Evolutionary conservation across 2,329 filamentous ascomycete species (phyloP).

Genomic region (Metarhizium anisopliae): DNA sequence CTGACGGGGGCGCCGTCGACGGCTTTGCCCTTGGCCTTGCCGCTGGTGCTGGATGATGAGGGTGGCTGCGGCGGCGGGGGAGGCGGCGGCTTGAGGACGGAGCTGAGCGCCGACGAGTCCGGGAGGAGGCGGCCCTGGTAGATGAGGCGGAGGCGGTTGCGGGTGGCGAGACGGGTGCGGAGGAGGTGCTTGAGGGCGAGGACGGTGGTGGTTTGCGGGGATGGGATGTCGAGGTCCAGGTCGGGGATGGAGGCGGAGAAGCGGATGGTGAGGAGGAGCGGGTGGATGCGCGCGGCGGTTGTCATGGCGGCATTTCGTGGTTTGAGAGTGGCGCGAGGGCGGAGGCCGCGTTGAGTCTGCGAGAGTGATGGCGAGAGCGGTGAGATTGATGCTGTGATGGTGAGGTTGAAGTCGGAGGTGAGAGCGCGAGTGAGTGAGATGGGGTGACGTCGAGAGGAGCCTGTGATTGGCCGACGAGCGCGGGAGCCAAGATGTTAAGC

Average conservation of each 20-base stretch:
- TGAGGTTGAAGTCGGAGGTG: neutral
- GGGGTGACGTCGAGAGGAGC: neutral
- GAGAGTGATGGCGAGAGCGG: neutral
- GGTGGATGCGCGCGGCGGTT: constrained; percentile 15
- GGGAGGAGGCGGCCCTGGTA: constrained; percentile 79
- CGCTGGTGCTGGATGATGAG: constrained; percentile 8
- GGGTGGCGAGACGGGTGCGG: constrained; percentile 59
- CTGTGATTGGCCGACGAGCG: neutral
- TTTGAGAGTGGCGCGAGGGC: neutral
- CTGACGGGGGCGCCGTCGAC: constrained; percentile 31
- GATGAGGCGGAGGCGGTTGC: constrained; percentile 76
- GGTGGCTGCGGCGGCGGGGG: constrained; percentile 30
- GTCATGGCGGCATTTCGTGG: constrained; percentile 10
- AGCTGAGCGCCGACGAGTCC: constrained; percentile 59
- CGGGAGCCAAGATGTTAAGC: too few species aligned
- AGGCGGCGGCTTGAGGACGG: constrained; percentile 55
- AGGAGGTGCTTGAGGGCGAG: constrained; percentile 76
- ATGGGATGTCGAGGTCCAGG: constrained; percentile 65
- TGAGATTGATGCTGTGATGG: neutral
- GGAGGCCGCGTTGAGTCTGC: neutral
- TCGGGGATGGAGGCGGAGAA: constrained; percentile 84
- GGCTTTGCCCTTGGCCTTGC: constrained; percentile 50
- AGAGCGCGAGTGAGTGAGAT: neutral
- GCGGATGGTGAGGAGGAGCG: constrained; percentile 74
- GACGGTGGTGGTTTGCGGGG: constrained; percentile 60